Evolutionary conservation across 2,329 filamentous ascomycete genomes (phyloP), one percentile per base, ranked within the genome.

Genomic region (Xylaria digitata): DNA sequence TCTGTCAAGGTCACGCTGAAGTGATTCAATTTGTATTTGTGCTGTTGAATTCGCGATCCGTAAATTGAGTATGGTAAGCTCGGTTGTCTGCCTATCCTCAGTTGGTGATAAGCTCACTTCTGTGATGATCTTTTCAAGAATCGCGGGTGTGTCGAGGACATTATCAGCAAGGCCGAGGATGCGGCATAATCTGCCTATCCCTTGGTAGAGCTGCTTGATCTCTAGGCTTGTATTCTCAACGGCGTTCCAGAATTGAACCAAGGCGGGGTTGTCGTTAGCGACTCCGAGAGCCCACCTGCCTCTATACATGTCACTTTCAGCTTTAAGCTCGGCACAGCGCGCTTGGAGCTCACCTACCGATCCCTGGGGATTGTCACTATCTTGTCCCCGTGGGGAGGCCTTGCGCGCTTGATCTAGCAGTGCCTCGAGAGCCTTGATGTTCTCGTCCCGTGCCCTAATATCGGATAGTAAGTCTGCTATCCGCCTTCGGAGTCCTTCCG

Each of bases 141-240:
- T 32, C 19, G 50, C 17, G 13, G 66, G 53, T 6, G 45, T 62
- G 53, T 66, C 61, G 2, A 65, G 32, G 9, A 59, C 60, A 19
- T 40, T 19, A 1, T 58, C 49, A 1, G 17, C 17, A 21, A 70
- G 23, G 46, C 68, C 68, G 6, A 70, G 46, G 30, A 26, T 45
- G 8, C 15, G 42, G 8, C 52, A 21, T 13, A 70, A 9, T 30
- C 13, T 37, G 2, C 49, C 56, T 43, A 70, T 57, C 0, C 65
- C 60, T 11, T 11, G 23, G 45, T 68, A 68, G 13, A 70, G 66
- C 17, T 50, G 26, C 13, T 53, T 59, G 6, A 63, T 59, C 21
- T 70, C 68, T 11, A 3, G 4, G 2, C 34, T 23, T 4, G 61
- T 67, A 42, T 45, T 56, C 42, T 69, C 67, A n/a, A 67, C 67